Percentiles rank a stretch among this genome's conserved stretches.
phyloP scores from a whole-genome alignment of 768 basidiomycete genomes.

The Galerina marginata region DNA sequence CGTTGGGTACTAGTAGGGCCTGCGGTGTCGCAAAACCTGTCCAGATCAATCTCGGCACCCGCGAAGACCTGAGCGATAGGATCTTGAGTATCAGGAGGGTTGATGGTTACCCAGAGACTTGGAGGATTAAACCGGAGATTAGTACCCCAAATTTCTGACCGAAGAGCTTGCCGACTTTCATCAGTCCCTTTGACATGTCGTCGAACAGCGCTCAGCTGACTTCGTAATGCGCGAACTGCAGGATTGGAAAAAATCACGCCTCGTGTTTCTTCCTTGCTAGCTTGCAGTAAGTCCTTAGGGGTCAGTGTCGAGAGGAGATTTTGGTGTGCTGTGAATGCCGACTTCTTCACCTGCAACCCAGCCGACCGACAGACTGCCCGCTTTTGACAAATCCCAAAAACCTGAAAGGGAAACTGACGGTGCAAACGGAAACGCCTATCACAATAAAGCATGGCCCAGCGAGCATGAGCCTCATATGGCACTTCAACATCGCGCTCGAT shows the following conservation, averaged over 20 bases:
- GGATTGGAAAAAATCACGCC: slow-evolving; percentile 26
- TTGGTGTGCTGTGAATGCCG: background rate
- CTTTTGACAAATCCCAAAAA: too few relatives aligned
- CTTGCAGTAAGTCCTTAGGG: background rate
- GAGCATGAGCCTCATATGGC: slow-evolving; percentile 27
- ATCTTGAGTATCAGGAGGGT: slow-evolving; percentile 44
- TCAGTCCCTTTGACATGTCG: slow-evolving; percentile 40
- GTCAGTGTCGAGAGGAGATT: background rate
- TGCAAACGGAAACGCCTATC: too few relatives aligned
- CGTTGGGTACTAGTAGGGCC: slow-evolving; percentile 11
- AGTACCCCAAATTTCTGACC: slow-evolving; percentile 43
- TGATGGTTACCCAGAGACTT: slow-evolving; percentile 48
- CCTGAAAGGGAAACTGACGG: too few relatives aligned
- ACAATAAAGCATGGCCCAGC: too few relatives aligned
- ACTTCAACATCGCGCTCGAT: slow-evolving; percentile 1
- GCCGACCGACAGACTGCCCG: too few relatives aligned
- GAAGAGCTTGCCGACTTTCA: slow-evolving; percentile 21
- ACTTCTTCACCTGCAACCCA: slow-evolving; percentile 7
- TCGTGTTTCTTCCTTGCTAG: slow-evolving; percentile 1
- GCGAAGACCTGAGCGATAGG: slow-evolving; percentile 33
- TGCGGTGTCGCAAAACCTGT: slow-evolving; percentile 31
- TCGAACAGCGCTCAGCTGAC: slow-evolving; percentile 30
- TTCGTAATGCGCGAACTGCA: slow-evolving; percentile 26
- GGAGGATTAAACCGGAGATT: slow-evolving; percentile 35
- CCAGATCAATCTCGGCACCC: slow-evolving; percentile 40